Evolutionary conservation across 2,329 filamentous ascomycete species (phyloP), one percentile per base, ranked within the genome.

Genomic region (Fusarium temperatum): DNA sequence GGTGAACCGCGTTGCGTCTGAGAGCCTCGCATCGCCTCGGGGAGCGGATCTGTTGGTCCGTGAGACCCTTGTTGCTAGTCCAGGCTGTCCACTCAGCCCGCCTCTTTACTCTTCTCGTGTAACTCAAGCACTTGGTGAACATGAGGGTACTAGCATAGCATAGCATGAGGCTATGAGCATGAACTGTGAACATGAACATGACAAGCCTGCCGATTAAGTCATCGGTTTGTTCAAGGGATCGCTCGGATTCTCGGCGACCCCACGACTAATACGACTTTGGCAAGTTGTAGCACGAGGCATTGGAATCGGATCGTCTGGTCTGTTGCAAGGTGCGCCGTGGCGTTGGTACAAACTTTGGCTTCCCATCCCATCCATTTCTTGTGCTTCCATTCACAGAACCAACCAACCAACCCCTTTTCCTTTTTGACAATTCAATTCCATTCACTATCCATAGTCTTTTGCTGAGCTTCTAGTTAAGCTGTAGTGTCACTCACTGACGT

Each of bases 241-340:
- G 71, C 67, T 72, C 72, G 72, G 72, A 35, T 68, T 68, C 71
- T 74, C 67, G 71, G 67, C 67, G 71, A 73, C 54, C 71, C 67
- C 71, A 73, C 51, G 71, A 41, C 57, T 26, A 51, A 63, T 24
- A 65, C 32, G 48, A 50, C 41, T 28, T 26, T 44, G 50, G 47
- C 26, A 36, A 48, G 30, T 55, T n/a, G 51, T 35, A 26, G 54
- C 54, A 44, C 44, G 41, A 57, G 39, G 55, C 24, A 47, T 50
- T 57, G 58, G 71, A 72, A 74, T 72, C 58, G 56, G 63, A 74
- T 74, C 72, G 63, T 59, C 72, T 74, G 57, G 66, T 68, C 56
- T 74, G 56, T 47, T 71, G 55, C 51, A 56, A 63, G 72, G 69
- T 53, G 72, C 60, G 72, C 72, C 64, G 60, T 66, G 72, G 68